A percentile compares a stretch with the other conserved stretches of the same genome.
phyloP scores from a whole-genome alignment of 306 rosid species.

The Prunus kanzakura region DNA sequence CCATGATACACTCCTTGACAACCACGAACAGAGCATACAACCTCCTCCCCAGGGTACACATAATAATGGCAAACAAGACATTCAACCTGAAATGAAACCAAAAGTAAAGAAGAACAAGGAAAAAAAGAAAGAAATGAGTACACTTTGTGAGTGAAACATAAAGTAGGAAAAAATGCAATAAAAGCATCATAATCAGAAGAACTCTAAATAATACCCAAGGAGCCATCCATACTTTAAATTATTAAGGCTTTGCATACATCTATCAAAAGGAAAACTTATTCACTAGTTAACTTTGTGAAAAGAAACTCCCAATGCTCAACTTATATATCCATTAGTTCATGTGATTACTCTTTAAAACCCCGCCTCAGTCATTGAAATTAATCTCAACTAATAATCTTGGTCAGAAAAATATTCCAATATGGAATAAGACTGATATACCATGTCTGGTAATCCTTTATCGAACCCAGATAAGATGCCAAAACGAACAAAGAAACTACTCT shows the following conservation, averaged over 20 bases:
- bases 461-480: background rate
- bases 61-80: conserved; percentile 51
- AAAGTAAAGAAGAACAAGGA: background rate
- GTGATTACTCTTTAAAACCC: background rate
- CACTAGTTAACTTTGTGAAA: no score
- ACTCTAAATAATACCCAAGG: no score
- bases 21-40: conserved; percentile 64
- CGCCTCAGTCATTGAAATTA: background rate
- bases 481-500: background rate
- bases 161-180: background rate
- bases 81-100: conserved; percentile 42
- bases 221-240: no score
- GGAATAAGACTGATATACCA: background rate
- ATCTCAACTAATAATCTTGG: background rate
- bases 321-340: no score
- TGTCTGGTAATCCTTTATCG: background rate
- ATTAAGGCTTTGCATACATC: no score
- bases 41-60: conserved; percentile 50
- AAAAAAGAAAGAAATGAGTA: background rate
- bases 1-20: conserved; percentile 59
- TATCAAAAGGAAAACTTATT: no score
- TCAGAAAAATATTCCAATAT: background rate
- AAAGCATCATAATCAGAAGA: background rate
- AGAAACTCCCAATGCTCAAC: no score
- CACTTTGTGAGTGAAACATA: background rate